Conservation (phyloP, 2,329 filamentous ascomycete species). For the Corynespora cassiicola region DNA sequence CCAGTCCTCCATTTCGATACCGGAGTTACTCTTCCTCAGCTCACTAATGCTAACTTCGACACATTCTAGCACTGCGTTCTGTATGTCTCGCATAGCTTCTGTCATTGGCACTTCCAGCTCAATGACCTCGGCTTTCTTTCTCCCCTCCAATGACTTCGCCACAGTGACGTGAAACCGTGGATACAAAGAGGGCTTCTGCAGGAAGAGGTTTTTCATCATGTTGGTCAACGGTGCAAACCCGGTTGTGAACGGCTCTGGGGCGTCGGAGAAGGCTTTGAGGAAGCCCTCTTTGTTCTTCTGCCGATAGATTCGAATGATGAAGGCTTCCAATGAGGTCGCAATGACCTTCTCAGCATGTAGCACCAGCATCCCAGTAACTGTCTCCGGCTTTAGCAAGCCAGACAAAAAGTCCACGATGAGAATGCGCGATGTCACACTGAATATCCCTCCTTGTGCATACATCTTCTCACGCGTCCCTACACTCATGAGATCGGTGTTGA, state of each 20-base stretch:
- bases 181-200: slow-evolving; percentile 88
- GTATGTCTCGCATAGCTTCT: slow-evolving; percentile 89
- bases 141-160: slow-evolving; percentile 86
- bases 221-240: slow-evolving; percentile 88
- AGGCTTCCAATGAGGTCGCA: slow-evolving; percentile 89
- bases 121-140: slow-evolving; percentile 93
- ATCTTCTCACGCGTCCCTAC: slow-evolving; percentile 89
- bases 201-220: slow-evolving; percentile 91
- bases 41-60: slow-evolving; percentile 95
- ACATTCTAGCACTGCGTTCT: slow-evolving; percentile 93
- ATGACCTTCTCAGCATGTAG: slow-evolving; percentile 87
- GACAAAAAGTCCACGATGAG: slow-evolving; percentile 92
- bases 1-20: slow-evolving; percentile 96
- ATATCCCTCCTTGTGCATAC: slow-evolving; percentile 87
- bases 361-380: slow-evolving; percentile 84
- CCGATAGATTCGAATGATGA: slow-evolving; percentile 90
- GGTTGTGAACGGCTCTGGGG: slow-evolving; percentile 85
- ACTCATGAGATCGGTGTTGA: slow-evolving; percentile 93
- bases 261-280: slow-evolving; percentile 94
- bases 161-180: slow-evolving; percentile 93
- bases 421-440: slow-evolving; percentile 95
- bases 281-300: slow-evolving; percentile 95
- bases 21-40: slow-evolving; percentile 87
- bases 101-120: slow-evolving; percentile 97
- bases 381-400: slow-evolving; percentile 79